phyloP scores from a whole-genome alignment of 108 stramenopile species.

The Cyclotella kingstonii region DNA sequence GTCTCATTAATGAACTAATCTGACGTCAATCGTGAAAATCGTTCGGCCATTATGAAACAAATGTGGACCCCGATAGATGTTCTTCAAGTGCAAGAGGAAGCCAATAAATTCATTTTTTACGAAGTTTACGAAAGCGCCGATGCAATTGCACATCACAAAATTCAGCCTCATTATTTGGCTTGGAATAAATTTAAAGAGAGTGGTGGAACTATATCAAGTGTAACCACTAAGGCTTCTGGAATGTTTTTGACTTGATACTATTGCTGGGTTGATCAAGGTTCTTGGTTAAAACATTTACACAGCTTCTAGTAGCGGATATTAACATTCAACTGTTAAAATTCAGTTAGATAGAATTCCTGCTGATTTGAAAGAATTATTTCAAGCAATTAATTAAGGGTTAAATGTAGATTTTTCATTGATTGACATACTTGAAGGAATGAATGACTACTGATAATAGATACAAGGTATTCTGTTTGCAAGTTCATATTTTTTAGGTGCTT shows the following conservation, averaged over 20 bases:
- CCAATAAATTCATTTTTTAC: conserved; percentile 83
- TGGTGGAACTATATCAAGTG: conserved; percentile 69
- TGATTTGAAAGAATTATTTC: too few relatives aligned
- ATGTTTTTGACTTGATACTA: conserved; percentile 53
- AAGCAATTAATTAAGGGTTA: background rate
- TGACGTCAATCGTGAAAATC: background rate
- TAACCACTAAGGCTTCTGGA: conserved; percentile 69
- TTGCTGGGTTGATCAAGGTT: background rate
- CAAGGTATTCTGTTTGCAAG: conserved; percentile 12
- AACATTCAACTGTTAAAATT: too few relatives aligned
- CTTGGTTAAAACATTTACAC: too few relatives aligned
- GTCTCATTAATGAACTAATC: background rate
- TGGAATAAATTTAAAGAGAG: conserved; percentile 85
- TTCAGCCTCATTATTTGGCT: conserved; percentile 68
- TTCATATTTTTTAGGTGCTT: background rate
- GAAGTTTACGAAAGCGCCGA: conserved; percentile 74
- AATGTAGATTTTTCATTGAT: background rate
- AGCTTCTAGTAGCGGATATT: too few relatives aligned
- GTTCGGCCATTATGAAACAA: background rate
- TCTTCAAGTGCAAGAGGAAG: conserved; percentile 60
- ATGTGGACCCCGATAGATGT: conserved; percentile 66
- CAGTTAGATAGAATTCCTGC: too few relatives aligned
- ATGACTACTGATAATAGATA: conserved; percentile 7
- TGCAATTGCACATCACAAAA: conserved; percentile 79
- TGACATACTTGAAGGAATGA: too few relatives aligned